Conservation (phyloP, 108 stramenopile species). For the Skeletonema grethae region DNA sequence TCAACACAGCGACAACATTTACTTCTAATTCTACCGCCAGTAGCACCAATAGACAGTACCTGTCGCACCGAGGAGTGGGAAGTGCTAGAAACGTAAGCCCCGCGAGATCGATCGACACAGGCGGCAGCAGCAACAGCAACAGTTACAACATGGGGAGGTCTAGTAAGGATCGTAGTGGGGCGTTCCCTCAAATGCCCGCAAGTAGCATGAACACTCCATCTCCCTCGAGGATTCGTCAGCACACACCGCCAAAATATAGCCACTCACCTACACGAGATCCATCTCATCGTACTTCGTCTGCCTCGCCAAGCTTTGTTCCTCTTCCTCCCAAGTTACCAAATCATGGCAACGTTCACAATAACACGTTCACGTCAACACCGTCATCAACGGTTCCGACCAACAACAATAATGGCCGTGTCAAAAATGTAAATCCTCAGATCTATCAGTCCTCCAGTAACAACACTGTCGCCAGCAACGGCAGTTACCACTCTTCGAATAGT, state of each 20-base stretch:
- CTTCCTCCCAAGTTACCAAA: conserved; percentile 3
- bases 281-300: background rate
- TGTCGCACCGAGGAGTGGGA: background rate
- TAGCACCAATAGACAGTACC: background rate
- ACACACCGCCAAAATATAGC: background rate
- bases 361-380: background rate
- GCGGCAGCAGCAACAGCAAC: background rate
- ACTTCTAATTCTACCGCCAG: background rate
- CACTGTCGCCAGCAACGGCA: conserved; percentile 8
- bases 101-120: background rate
- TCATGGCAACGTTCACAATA: background rate
- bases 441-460: background rate
- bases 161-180: conserved; percentile 20
- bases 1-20: background rate
- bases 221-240: background rate
- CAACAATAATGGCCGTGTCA: background rate
- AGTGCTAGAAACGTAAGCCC: background rate
- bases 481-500: conserved; percentile 4
- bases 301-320: conserved; percentile 4
- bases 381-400: background rate
- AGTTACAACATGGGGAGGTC: conserved; percentile 1
- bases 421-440: background rate
- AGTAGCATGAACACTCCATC: background rate
- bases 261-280: background rate
- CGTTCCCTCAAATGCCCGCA: conserved; percentile 24